These are phyloP conservation scores for Sonneratia caseolaris DNA, from an alignment of 345 rosid species.

Conservation along the genomic window DNA sequence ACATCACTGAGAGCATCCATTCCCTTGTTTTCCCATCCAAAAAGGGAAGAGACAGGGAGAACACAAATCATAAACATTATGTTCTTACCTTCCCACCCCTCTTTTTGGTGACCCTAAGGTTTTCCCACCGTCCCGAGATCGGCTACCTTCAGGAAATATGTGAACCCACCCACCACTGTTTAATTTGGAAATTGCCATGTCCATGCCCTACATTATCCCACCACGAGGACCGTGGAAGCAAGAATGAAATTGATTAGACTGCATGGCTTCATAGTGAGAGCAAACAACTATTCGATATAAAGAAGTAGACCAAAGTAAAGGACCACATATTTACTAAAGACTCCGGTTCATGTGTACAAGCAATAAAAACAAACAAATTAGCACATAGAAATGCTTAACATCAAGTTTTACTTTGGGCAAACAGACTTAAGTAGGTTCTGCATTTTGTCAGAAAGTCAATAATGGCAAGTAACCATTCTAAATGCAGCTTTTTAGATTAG, in stretches of 20 bases:
- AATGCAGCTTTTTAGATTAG: no score
- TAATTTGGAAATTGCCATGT: slow-evolving; percentile 79
- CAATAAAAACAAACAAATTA: not conserved
- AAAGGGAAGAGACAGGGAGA: not conserved
- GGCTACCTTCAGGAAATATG: slow-evolving; percentile 95
- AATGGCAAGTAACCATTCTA: not conserved
- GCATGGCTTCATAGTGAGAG: not conserved
- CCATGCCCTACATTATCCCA: slow-evolving; percentile 64
- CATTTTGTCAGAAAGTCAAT: not conserved
- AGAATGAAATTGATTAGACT: not conserved
- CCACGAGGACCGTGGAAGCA: not conserved
- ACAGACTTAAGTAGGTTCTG: not conserved
- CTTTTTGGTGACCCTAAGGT: slow-evolving; percentile 74
- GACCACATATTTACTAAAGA: not conserved
- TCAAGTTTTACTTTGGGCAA: no score
- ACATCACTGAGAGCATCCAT: not conserved
- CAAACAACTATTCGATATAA: not conserved
- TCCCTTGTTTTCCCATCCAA: not conserved
- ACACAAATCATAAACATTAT: not conserved
- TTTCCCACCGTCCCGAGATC: slow-evolving; percentile 91
- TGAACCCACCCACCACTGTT: slow-evolving; percentile 96
- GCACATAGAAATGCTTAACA: not conserved
- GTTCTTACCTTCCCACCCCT: slow-evolving; percentile 83
- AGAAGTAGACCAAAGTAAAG: not conserved
- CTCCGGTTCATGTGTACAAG: not conserved